These are phyloP conservation scores for Brassica hybrid DNA, from an alignment of 441 rosid genomes.

Conservation along the genomic window DNA sequence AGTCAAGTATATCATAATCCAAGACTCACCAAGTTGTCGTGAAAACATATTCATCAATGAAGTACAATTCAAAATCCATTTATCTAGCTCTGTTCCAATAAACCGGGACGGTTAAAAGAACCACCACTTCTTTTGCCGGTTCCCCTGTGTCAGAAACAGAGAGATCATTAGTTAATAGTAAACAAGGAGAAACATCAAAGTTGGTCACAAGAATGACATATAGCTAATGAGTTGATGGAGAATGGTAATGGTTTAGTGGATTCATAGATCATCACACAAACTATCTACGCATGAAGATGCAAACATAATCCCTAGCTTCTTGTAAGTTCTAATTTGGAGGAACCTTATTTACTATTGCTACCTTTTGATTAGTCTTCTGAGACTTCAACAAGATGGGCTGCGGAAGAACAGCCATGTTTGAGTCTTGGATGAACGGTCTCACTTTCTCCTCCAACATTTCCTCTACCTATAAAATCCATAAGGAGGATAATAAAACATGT, in stretches of 20 bases:
- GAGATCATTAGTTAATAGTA: not conserved
- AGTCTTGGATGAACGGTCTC: conserved; percentile 64
- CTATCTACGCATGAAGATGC: not conserved
- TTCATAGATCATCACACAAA: not conserved
- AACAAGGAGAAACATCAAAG: not conserved
- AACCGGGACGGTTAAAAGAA: conserved; percentile 51
- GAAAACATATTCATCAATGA: conserved; percentile 14
- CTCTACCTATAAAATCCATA: conserved; percentile 57
- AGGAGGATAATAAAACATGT: not conserved
- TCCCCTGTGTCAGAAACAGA: conserved; percentile 49
- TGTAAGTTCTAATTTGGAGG: conserved; percentile 16
- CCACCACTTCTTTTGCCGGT: conserved; percentile 68
- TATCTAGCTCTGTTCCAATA: not conserved
- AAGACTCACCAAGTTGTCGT: not conserved
- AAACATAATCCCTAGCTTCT: conserved; percentile 7
- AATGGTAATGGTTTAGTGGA: not conserved
- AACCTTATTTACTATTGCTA: conserved; percentile 22
- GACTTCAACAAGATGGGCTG: conserved; percentile 63
- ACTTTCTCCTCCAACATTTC: conserved; percentile 90
- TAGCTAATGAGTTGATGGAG: conserved; percentile 3
- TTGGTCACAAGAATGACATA: not conserved
- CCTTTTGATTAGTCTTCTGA: conserved; percentile 58
- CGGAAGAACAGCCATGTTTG: conserved; percentile 54
- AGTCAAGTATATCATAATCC: not conserved
- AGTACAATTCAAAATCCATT: not conserved